Base-by-base conservation (phyloP, 352 stramenopile species). In the Lagenidium giganteum region DNA sequence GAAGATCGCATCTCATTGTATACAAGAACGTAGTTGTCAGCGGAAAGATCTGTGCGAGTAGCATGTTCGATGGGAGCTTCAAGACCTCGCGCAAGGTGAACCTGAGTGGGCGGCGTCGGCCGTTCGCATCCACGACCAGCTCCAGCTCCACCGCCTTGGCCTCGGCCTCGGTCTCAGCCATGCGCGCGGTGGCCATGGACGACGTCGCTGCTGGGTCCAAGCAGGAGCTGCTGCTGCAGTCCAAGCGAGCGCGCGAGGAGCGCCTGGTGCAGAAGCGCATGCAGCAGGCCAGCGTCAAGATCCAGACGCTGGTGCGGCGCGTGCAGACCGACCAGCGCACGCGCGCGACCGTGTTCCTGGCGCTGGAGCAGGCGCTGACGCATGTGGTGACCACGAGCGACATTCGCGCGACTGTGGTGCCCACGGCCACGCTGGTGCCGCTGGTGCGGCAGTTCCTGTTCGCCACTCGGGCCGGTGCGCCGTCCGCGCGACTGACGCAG, bases 41-140 rank as follows among this genome's bases (percentile, higher is more conserved):
- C n/a, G n/a, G n/a, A n/a, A n/a, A n/a, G n/a, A n/a, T n/a, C n/a
- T n/a, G n/a, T n/a, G n/a, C 11, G 32, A 49, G 20, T 14, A 50
- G 6, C 32, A 88, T 88, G 76, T 88, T 88, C 32, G 76, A 88
- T 44, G 76, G 76, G 18, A 79, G 61, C 47, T 85, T 88, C 57
- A 83, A 83, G 53, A 42, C 62, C n/a, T 42, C 69, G 24, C 71
- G 76, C 18, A 83, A 81, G 37, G 72, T 88, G 24, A 85, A 83
- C 45, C 49, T 88, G 34, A 84, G 76, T 47, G 76, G 76, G 8
- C 64, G 76, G 3, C 70, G 74, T 39, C 70, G 69, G 34, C 56
- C 54, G 37, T 62, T 34, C 26, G 59, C 51, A 11, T 60, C 54
- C 25, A 58, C 54, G 33, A 57, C 35, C 20, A 51, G 42, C 16